Base-by-base conservation (phyloP, 208 protist species). In the Leishmania arabica region DNA sequence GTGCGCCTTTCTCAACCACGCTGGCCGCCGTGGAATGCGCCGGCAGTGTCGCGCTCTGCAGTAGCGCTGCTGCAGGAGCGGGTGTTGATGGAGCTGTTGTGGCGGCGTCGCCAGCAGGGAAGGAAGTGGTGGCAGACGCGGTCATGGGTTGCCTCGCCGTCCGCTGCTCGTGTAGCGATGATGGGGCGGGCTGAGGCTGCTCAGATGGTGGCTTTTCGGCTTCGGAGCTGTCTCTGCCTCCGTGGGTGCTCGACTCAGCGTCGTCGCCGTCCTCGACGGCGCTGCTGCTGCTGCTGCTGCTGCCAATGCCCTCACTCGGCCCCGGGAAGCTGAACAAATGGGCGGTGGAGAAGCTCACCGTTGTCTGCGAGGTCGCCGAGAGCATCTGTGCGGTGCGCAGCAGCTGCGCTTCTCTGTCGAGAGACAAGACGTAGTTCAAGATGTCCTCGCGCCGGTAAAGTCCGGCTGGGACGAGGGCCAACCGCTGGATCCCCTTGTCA, bases 391-490 rank as follows among this genome's bases (percentile, higher is more conserved):
- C 88, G 17, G 90, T 88, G 24, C 80, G 70, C 24, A 91, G 75
- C 80, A 97, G 70, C 78, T 92, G 79, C 31, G 85, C 81, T 78
- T 95, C 92, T 1, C 90, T 80, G 40, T 97, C 91, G 3, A 97
- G 84, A 3, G 82, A 90, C 13, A 84, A 84, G 17, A 97, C 49
- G 64, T 92, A 95, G 60, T 77, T 76, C 45, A 93, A 77, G 27
- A 96, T 88, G 53, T 95, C 92, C 40, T 92, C 71, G 2, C 83
- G 79, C 31, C 60, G 75, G 40, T 70, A 72, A 53, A 92, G 74
- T 9, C 80, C 82, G 15, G 81, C 76, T 9, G 93, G 95, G 17
- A 97, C 86, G 19, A 97, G 89, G 3, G 89, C 82, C 9, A 96
- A 80, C 17, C 86, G 84, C 45, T 91, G 79, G 21, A 90, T 65